A percentile compares a stretch with the other conserved stretches of the same genome.
Conservation (phyloP, 306 rosid species). For the Morella rubra region DNA sequence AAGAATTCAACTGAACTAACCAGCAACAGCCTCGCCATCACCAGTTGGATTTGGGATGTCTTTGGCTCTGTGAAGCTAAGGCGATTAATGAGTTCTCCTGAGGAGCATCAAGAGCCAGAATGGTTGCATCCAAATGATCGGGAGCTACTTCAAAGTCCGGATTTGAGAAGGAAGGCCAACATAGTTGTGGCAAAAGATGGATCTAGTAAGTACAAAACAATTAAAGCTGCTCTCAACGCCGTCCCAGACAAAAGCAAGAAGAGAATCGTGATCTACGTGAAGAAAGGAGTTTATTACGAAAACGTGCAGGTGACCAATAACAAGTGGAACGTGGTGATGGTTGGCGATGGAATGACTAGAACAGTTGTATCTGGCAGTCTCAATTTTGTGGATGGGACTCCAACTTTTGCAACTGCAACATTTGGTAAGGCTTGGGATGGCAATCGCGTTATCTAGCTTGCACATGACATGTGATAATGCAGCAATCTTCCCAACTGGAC, state of each 20-base stretch:
- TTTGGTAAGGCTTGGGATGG: slow-evolving; percentile 49
- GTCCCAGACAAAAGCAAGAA: slow-evolving; percentile 54
- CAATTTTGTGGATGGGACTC: slow-evolving; percentile 74
- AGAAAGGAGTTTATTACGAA: slow-evolving; percentile 60
- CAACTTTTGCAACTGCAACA: slow-evolving; percentile 72
- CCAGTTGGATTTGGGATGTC: slow-evolving; percentile 45
- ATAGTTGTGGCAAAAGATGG: slow-evolving; percentile 56
- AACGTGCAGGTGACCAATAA: slow-evolving; percentile 59
- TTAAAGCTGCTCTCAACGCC: slow-evolving; percentile 52
- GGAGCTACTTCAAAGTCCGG: slow-evolving; percentile 26
- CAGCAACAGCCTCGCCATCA: slow-evolving; percentile 78
- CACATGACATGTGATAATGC: not conserved
- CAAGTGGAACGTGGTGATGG: slow-evolving; percentile 71
- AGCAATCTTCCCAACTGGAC: not conserved
- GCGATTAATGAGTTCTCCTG: slow-evolving; percentile 30
- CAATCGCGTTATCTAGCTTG: not conserved
- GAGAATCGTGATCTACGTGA: slow-evolving; percentile 67
- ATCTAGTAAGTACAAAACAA: slow-evolving; percentile 51
- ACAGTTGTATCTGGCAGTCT: slow-evolving; percentile 56
- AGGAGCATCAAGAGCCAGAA: slow-evolving; percentile 16
- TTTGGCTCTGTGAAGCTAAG: slow-evolving; percentile 33
- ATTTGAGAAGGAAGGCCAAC: slow-evolving; percentile 37
- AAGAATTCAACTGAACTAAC: slow-evolving; percentile 61
- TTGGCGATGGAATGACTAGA: slow-evolving; percentile 71
- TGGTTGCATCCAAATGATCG: slow-evolving; percentile 37